Evolutionary conservation across 225 moss, liverwort and hornwort genomes (phyloP).

Genomic region (Straminergon stramineum): DNA sequence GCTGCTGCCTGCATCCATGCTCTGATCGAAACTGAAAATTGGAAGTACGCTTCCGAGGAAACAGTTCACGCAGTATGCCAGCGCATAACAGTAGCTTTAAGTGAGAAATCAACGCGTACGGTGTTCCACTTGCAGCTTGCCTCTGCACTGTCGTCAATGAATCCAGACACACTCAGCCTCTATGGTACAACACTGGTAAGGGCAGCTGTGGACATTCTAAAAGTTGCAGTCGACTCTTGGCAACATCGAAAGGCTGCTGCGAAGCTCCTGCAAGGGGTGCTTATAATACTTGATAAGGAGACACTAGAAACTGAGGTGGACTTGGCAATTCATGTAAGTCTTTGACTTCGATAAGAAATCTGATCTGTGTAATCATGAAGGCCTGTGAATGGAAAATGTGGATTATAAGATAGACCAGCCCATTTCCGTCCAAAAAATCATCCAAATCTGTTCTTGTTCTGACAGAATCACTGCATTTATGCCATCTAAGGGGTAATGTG

Average conservation of each 20-base stretch:
- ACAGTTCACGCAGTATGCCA: slow-evolving; percentile 54
- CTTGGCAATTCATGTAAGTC: slow-evolving; percentile 27
- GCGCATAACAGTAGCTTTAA: slow-evolving; percentile 41
- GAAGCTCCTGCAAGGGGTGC: slow-evolving; percentile 61
- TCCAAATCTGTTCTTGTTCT: neutral
- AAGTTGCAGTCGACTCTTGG: slow-evolving; percentile 45
- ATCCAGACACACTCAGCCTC: slow-evolving; percentile 30
- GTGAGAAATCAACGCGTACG: slow-evolving; percentile 59
- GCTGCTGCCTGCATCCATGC: slow-evolving; percentile 81
- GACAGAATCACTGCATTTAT: neutral
- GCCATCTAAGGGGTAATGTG: neutral
- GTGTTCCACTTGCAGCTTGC: slow-evolving; percentile 73
- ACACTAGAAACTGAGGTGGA: slow-evolving; percentile 48
- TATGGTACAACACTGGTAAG: slow-evolving; percentile 50
- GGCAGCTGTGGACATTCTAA: slow-evolving; percentile 42
- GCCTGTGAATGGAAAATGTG: neutral
- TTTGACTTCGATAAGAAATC: neutral
- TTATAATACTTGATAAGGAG: slow-evolving; percentile 53
- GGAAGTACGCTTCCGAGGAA: slow-evolving; percentile 60
- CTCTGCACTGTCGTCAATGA: slow-evolving; percentile 34
- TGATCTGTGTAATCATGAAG: neutral
- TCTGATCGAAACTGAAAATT: slow-evolving; percentile 66
- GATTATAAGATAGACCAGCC: neutral
- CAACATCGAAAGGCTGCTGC: slow-evolving; percentile 70
- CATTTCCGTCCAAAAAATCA: neutral